Evolutionary conservation across 495 filamentous ascomycete species (phyloP), one percentile per base, ranked within the genome.

Genomic region (Aspergillus asperescens): DNA sequence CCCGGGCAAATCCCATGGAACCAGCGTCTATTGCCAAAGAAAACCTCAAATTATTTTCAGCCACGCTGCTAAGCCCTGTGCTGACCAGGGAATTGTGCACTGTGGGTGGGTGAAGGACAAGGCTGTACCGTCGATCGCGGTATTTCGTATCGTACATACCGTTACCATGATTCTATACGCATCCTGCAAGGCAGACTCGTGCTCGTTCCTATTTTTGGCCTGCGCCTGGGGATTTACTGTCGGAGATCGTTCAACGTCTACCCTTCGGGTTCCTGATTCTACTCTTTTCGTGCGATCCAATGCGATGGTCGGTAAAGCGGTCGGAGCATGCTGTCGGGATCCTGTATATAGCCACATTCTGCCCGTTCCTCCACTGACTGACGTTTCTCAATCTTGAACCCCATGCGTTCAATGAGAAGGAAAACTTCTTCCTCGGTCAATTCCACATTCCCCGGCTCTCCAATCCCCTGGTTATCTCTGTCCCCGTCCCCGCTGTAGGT

Each of bases 381-480:
- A 52, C 62, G 58, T 35, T 73, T 74, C 54, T 82, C 82, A 19
- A 97, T 68, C 34, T 72, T 71, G 64, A 98, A 97, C 0, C 90
- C 94, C 63, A 90, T 76, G 28, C 79, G 75, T 62, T 83, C 73
- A 5, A 96, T 79, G 28, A 97, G 72, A 40, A 69, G 68, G 57
- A 95, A 68, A 22, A 98, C 85, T 69, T 97, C 93, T 53, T 93
- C 86, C 51, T 95, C 78, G 6, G 87, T 85, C 39, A 96, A 74
- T 69, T 98, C 93, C 57, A 96, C 85, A 57, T 80, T 85, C 1
- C 90, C 90, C 0, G 87, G 85, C 56, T 90, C 88, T 0, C 81
- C 87, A 55, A 95, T 84, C 0, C 83, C 83, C 25, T 66, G 50
- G 23, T 60, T 40, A 5, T 72, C 62, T 5, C 22, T 46, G 16